A percentile compares a stretch with the other conserved stretches of the same genome.
Evolutionary conservation across 2,329 filamentous ascomycete species (phyloP).

Genomic region (Pseudophaeomoniella oleicola): DNA sequence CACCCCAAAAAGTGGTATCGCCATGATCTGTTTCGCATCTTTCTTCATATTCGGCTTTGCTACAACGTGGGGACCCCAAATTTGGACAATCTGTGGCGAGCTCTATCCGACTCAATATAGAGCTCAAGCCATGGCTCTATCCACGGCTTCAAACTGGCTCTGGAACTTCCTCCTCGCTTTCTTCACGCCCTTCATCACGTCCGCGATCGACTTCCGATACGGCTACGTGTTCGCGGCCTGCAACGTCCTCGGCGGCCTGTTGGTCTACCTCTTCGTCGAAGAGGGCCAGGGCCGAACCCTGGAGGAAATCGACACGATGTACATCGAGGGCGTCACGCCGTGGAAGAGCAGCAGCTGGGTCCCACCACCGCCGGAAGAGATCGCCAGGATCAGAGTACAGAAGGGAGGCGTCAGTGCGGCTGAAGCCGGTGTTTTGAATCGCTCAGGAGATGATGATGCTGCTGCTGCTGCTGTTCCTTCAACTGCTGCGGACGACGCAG

Average conservation of each 20-base stretch:
- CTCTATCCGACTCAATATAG: slow-evolving; percentile 36
- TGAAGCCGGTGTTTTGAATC: background rate
- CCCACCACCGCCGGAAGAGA: slow-evolving; percentile 10
- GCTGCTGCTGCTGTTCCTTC: background rate
- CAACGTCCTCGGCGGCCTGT: slow-evolving; percentile 45
- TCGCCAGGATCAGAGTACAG: slow-evolving; percentile 9
- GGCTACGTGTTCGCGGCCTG: slow-evolving; percentile 65
- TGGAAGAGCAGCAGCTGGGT: slow-evolving; percentile 20
- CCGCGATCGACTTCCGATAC: slow-evolving; percentile 55
- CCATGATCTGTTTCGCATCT: slow-evolving; percentile 58
- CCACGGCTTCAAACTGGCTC: slow-evolving; percentile 62
- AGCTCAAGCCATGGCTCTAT: slow-evolving; percentile 63
- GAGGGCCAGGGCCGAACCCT: slow-evolving; percentile 50
- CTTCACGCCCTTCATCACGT: slow-evolving; percentile 65
- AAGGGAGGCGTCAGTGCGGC: slow-evolving; percentile 8
- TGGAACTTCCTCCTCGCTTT: slow-evolving; percentile 62
- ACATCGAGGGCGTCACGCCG: slow-evolving; percentile 49
- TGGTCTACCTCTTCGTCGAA: slow-evolving; percentile 58
- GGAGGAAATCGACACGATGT: slow-evolving; percentile 72
- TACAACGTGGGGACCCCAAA: slow-evolving; percentile 52
- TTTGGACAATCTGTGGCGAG: slow-evolving; percentile 28
- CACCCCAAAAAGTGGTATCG: slow-evolving; percentile 39
- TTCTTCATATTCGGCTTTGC: slow-evolving; percentile 64
- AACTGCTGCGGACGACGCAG: background rate
- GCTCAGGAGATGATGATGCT: background rate